Conservation (phyloP, 345 rosid genomes). For the Xanthoceras sorbifolium region DNA sequence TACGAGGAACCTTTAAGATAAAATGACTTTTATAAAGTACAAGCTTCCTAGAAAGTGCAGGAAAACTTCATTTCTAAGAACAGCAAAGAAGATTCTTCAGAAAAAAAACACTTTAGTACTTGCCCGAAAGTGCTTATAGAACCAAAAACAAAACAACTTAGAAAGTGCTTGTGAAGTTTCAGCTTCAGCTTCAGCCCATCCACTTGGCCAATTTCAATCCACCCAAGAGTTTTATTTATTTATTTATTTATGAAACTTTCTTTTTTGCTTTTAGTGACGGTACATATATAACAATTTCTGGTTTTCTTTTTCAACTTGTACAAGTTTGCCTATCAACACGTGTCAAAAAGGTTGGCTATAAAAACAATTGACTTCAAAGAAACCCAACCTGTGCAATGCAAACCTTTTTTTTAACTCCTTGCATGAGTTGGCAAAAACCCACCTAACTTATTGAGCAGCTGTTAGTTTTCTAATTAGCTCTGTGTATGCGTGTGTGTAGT, state of each 20-base stretch:
- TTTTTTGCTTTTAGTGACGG: background rate
- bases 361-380: conserved; percentile 6
- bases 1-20: background rate
- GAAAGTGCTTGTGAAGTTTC: conserved; percentile 1
- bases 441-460: background rate
- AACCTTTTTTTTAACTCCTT: background rate
- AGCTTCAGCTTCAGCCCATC: background rate
- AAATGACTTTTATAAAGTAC: background rate
- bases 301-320: background rate
- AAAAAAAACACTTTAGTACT: background rate
- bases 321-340: conserved; percentile 9
- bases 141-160: background rate
- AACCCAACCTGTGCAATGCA: background rate
- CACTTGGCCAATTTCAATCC: conserved; percentile 5
- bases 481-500: background rate
- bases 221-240: background rate
- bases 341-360: background rate
- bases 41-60: background rate
- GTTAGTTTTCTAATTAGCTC: background rate
- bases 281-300: background rate
- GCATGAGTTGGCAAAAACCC: conserved; percentile 17
- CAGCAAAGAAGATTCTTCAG: background rate
- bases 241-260: background rate
- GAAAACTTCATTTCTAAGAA: conserved; percentile 11
- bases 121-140: background rate